These are phyloP conservation scores for Chlamydomonas sphaeroides DNA, from an alignment of 139 green algal species.

Conservation along the genomic window DNA sequence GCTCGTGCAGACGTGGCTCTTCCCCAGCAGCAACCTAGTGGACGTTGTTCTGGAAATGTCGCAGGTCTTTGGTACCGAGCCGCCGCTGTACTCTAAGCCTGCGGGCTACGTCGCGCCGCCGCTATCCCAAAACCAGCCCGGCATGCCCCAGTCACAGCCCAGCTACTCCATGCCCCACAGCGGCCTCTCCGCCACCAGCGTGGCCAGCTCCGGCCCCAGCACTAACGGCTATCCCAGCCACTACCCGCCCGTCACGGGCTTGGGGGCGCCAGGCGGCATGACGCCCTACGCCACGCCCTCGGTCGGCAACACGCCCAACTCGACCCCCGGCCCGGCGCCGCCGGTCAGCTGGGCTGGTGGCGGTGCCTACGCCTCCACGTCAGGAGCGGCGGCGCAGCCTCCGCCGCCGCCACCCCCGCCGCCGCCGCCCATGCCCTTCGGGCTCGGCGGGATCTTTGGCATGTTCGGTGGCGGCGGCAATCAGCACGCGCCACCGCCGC, in stretches of 20 bases:
- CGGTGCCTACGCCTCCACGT: not conserved
- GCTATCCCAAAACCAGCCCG: conserved; percentile 30
- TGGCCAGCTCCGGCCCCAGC: not conserved
- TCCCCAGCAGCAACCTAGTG: conserved; percentile 46
- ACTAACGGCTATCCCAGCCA: not conserved
- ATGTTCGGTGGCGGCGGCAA: conserved; percentile 5
- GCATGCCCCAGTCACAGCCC: no score
- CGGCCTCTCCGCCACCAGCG: no score
- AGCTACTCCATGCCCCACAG: no score
- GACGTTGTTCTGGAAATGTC: conserved; percentile 48
- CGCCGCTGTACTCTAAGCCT: conserved; percentile 85
- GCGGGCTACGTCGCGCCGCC: conserved; percentile 44
- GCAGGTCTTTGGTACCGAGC: conserved; percentile 80
- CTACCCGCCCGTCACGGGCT: not conserved
- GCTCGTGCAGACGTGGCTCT: conserved; percentile 33
- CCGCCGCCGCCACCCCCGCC: not conserved
- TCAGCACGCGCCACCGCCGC: not conserved
- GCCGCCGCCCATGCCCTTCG: conserved; percentile 1
- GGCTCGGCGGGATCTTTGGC: conserved; percentile 9
- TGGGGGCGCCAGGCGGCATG: not conserved
- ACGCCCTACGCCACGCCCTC: conserved; percentile 32
- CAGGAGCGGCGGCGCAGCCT: not conserved
- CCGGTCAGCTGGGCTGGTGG: not conserved
- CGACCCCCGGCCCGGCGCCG: conserved; percentile 1
- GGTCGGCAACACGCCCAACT: conserved; percentile 12